A percentile compares a stretch with the other conserved stretches of the same genome.
Conservation (phyloP, 1,284 basidiomycete genomes). For the Caloboletus firmus region DNA sequence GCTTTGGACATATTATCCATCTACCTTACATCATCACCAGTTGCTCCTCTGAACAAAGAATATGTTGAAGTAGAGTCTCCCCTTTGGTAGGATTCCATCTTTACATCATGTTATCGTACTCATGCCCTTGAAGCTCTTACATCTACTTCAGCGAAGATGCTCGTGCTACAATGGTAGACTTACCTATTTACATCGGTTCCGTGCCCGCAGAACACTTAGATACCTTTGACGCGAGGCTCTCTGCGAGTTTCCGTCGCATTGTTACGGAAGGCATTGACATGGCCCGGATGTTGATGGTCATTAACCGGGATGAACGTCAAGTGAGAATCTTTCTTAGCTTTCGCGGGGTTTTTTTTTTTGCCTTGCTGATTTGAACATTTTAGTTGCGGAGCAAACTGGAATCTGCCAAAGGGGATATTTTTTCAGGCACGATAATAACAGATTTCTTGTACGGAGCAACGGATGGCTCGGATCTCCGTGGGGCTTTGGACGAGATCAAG, state of each 20-base stretch:
- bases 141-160: constrained; percentile 83
- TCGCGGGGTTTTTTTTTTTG: neutral
- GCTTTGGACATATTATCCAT: constrained; percentile 85
- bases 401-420: constrained; percentile 74
- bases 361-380: constrained; percentile 4
- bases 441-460: constrained; percentile 89
- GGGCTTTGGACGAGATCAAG: constrained; percentile 78
- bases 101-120: constrained; percentile 23
- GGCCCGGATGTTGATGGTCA: constrained; percentile 85
- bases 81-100: constrained; percentile 55
- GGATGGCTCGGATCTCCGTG: constrained; percentile 79
- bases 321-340: constrained; percentile 38
- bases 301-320: constrained; percentile 87
- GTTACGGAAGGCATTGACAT: constrained; percentile 84
- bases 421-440: constrained; percentile 70
- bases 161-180: constrained; percentile 72
- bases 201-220: constrained; percentile 83
- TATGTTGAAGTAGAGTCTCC: constrained; percentile 93
- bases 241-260: constrained; percentile 71
- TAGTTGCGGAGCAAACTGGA: constrained; percentile 76
- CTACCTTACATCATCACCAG: constrained; percentile 89
- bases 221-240: constrained; percentile 70
- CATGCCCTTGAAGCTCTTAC: constrained; percentile 56
- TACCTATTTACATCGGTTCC: constrained; percentile 81
- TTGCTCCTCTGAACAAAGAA: constrained; percentile 90